Conservation (phyloP, 2,329 filamentous ascomycete species). For the Pseudogymnoascus sp. region DNA sequence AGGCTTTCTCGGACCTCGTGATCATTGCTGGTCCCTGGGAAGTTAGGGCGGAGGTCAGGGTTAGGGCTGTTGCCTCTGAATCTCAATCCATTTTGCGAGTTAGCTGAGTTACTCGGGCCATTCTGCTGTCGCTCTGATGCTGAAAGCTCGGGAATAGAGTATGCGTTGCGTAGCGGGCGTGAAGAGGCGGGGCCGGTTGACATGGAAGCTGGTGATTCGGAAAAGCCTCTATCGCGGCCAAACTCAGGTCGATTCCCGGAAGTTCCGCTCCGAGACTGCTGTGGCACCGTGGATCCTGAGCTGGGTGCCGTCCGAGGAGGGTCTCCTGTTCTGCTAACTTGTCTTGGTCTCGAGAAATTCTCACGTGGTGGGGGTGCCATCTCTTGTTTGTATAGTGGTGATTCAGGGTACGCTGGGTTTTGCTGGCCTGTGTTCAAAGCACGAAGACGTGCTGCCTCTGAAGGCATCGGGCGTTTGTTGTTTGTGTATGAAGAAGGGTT, state of each 20-base stretch:
- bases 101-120: constrained; percentile 24
- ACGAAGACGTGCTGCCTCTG: constrained; percentile 26
- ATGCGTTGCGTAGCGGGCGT: constrained; percentile 21
- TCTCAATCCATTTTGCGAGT: constrained; percentile 17
- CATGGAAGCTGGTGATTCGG: constrained; percentile 17
- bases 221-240: constrained; percentile 23
- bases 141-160: constrained; percentile 27
- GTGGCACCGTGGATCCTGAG: constrained; percentile 17
- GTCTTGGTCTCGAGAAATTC: constrained; percentile 25
- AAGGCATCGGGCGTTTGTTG: constrained; percentile 14
- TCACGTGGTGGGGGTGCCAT: constrained; percentile 15
- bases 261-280: constrained; percentile 17
- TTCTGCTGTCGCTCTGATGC: constrained; percentile 23
- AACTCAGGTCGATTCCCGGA: constrained; percentile 13
- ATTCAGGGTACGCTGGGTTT: constrained; percentile 21
- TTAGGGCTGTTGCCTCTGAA: constrained; percentile 17
- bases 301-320: constrained; percentile 21
- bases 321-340: constrained; percentile 22
- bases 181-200: constrained; percentile 11
- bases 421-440: constrained; percentile 25
- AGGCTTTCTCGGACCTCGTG: constrained; percentile 47
- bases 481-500: not conserved
- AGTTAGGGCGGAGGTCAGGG: constrained; percentile 22
- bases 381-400: constrained; percentile 18
- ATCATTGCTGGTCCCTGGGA: constrained; percentile 22